phyloP scores from a whole-genome alignment of 805 yeast species.

The Lipomyces yamadae region DNA sequence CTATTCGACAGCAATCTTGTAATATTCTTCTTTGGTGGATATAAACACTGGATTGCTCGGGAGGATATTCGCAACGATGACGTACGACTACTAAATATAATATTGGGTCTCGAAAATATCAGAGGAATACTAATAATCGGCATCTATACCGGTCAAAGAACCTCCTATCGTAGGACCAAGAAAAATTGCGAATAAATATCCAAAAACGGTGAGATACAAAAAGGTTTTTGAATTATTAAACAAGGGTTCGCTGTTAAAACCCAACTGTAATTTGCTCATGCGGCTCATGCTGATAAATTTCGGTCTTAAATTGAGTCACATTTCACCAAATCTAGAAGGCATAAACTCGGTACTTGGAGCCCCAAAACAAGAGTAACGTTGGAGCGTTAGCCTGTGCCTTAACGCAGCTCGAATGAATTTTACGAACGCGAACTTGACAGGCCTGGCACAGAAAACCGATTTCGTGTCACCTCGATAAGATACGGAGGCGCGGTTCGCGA shows the following conservation, averaged over 20 bases:
- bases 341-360: not conserved
- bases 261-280: not conserved
- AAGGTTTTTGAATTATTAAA: not conserved
- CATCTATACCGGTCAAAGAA: not conserved
- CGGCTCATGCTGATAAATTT: not conserved
- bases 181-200: not conserved
- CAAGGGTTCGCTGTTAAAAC: not conserved
- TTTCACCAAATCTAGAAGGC: not conserved
- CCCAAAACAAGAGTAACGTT: not conserved
- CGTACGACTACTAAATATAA: not conserved
- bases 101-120: not conserved
- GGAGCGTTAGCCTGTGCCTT: not conserved
- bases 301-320: not conserved
- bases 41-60: not conserved
- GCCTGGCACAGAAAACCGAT: no score
- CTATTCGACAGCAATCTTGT: not conserved
- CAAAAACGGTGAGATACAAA: not conserved
- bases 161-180: not conserved
- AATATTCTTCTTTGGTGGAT: not conserved
- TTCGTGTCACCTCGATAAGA: no score
- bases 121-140: not conserved
- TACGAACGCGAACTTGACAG: no score
- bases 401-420: no score
- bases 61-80: not conserved
- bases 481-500: not conserved